A percentile compares a stretch with the other conserved stretches of the same genome.
These are phyloP conservation scores for Persicaria maculosa DNA, from an alignment of 148 eudicot genomes.

Conservation along the genomic window DNA sequence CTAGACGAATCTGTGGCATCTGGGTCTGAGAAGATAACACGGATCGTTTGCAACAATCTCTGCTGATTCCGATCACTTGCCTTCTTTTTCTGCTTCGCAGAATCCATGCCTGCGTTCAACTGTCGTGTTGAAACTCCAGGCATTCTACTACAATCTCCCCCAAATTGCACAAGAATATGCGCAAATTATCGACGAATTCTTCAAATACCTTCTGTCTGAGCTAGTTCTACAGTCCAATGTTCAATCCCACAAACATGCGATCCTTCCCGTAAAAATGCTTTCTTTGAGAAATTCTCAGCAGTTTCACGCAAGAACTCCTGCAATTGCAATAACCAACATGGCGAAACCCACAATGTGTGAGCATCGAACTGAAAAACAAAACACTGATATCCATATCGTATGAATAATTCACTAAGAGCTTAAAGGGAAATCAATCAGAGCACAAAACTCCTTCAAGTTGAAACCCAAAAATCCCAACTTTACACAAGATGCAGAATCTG, in stretches of 20 bases:
- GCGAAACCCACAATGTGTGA: too few species aligned
- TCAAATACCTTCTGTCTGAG: neutral
- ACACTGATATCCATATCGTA: too few species aligned
- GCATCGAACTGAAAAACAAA: too few species aligned
- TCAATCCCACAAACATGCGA: neutral
- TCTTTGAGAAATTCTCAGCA: constrained; percentile 16
- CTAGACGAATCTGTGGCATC: constrained; percentile 20
- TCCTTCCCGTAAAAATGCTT: constrained; percentile 14
- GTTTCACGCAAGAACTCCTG: constrained; percentile 11
- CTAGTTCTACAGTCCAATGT: neutral
- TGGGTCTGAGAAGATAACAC: constrained; percentile 28
- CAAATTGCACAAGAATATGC: neutral
- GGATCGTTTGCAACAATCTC: constrained; percentile 15
- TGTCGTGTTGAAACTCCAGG: constrained; percentile 16
- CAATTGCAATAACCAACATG: too few species aligned
- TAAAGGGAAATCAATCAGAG: neutral
- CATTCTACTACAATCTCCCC: constrained; percentile 14
- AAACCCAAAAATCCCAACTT: neutral
- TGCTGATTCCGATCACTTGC: neutral
- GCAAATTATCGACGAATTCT: neutral
- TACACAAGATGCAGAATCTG: neutral
- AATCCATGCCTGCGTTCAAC: neutral
- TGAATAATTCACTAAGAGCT: too few species aligned
- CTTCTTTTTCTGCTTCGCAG: constrained; percentile 14
- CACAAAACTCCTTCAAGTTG: neutral